Conservation (phyloP, 2,329 filamentous ascomycete genomes). For the Rhinocladiella similis region DNA sequence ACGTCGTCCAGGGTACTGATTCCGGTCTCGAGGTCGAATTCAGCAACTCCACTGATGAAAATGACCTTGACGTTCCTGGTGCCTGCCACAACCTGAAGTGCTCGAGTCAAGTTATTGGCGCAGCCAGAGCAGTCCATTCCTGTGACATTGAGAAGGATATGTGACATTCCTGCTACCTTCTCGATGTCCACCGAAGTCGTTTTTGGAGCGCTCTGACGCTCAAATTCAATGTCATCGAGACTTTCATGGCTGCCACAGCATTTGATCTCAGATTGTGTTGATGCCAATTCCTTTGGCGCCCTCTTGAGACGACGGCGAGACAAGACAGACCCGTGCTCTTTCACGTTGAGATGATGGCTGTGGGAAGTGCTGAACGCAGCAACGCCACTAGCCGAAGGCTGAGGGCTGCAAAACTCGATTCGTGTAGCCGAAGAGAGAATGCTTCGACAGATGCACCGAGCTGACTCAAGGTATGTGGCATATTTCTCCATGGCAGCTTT, state of each 20-base stretch:
- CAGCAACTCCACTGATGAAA: conserved; percentile 26
- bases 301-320: conserved; percentile 5
- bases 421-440: conserved; percentile 20
- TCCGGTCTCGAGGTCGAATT: conserved; percentile 43
- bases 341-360: conserved; percentile 14
- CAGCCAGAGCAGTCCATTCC: conserved; percentile 30
- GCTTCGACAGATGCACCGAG: conserved; percentile 31
- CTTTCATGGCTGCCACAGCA: conserved; percentile 11
- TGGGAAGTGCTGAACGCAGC: conserved; percentile 1
- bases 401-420: conserved; percentile 5
- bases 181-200: conserved; percentile 12
- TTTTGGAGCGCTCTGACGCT: neutral
- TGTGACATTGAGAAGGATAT: conserved; percentile 21
- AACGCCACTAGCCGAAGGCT: neutral
- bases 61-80: conserved; percentile 25
- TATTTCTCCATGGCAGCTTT: conserved; percentile 30
- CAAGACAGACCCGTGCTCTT: conserved; percentile 5
- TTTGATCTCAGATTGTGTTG: conserved; percentile 8
- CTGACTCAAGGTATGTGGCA: conserved; percentile 30
- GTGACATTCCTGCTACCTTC: conserved; percentile 16
- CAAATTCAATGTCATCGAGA: conserved; percentile 4
- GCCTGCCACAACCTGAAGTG: conserved; percentile 18
- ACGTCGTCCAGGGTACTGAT: conserved; percentile 34
- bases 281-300: neutral
- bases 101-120: conserved; percentile 27